Evolutionary conservation across 2,329 filamentous ascomycete genomes (phyloP).

Genomic region (Cadophora sp.): DNA sequence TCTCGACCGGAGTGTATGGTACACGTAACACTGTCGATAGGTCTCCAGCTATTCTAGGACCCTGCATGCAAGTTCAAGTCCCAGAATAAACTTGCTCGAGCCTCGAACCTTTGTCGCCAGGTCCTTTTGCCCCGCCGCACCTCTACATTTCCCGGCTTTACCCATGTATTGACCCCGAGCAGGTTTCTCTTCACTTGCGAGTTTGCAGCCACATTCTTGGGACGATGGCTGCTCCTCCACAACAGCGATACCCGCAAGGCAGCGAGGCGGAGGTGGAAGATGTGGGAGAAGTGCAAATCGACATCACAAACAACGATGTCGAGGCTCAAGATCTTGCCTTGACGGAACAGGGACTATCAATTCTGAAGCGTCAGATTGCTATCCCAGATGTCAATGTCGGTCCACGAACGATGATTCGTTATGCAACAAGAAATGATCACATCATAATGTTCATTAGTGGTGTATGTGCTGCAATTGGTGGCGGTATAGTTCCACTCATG

Average conservation of each 20-base stretch:
- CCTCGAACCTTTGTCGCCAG: neutral
- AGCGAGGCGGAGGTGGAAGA: neutral
- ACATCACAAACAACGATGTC: neutral
- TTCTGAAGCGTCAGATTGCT: constrained; percentile 71
- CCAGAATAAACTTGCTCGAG: neutral
- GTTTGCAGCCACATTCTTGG: neutral
- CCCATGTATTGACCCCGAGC: neutral
- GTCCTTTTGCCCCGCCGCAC: neutral
- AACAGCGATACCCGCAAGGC: neutral
- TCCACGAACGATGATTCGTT: constrained; percentile 61
- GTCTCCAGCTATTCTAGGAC: neutral
- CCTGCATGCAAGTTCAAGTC: neutral
- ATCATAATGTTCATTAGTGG: constrained; percentile 55
- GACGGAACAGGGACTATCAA: constrained; percentile 65
- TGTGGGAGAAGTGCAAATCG: neutral
- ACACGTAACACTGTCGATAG: neutral
- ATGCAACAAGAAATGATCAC: constrained; percentile 57
- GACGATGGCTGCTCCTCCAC: neutral
- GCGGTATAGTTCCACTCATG: constrained; percentile 60
- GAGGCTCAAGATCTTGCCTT: constrained; percentile 48
- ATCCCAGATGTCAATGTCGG: constrained; percentile 67
- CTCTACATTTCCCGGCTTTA: too few relatives aligned
- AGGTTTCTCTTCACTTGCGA: neutral
- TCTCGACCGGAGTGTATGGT: neutral
- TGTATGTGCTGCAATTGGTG: constrained; percentile 60